Evolutionary conservation across 202 grass and related monocot genomes (phyloP), one percentile per base, ranked within the genome.

Genomic region (Alloteropsis angusta): DNA sequence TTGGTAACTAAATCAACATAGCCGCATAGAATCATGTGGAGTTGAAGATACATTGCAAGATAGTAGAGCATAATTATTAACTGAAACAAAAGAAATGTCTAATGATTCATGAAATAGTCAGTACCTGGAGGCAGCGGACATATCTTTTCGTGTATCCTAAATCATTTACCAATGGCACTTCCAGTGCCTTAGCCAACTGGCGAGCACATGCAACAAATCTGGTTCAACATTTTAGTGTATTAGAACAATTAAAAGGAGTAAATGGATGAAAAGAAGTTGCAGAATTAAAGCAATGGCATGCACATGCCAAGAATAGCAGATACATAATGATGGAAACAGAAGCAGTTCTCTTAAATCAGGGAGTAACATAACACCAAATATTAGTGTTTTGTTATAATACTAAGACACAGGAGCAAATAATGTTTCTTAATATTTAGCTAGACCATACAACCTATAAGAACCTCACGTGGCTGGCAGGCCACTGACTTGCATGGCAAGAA

Each of bases 111-210:
- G 75, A 72, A 46, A 87, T 55, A 88, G 70, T 44, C 13, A 8
- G 48, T 87, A 96, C 92, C 92, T 92, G 89, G 78, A 97, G 94
- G 59, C 94, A 97, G 76, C 94, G 92, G 57, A 97, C 95, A 35
- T 97, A 97, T 94, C 95, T 90, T 94, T 97, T 97, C 2, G 95
- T 97, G 74, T 97, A 97, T 52, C 95, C 95, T 92, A 97, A 90
- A 84, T 97, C 95, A 92, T 97, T 97, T 77, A 97, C 95, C 85
- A 97, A 90, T 19, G 95, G 95, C 81, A 97, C 95, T 66, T 97
- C 95, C 71, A 97, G 53, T 83, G 87, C 89, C 88, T 97, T 97
- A 77, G 89, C 89, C 64, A 97, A 83, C 79, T 94, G 87, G 43
- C 89, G 91, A 77, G 91, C 89, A 53, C 89, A 97, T 42, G 83